phyloP scores from a whole-genome alignment of 768 basidiomycete species.

The Rhizopogon rudus region DNA sequence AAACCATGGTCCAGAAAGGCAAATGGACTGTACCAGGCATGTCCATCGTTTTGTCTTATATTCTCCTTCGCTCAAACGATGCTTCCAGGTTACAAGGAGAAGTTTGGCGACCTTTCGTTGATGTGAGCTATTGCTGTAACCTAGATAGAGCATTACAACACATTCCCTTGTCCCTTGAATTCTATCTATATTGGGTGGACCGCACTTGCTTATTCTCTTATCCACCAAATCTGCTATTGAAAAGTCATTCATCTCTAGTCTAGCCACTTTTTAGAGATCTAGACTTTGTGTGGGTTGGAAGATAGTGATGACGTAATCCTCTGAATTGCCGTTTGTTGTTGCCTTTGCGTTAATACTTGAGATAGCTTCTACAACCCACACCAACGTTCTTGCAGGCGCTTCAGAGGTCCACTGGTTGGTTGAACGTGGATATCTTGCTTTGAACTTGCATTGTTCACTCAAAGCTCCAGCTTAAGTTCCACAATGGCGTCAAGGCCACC shows the following conservation, averaged over 20 bases:
- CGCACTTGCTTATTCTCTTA: neutral
- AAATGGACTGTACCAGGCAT: constrained; percentile 96
- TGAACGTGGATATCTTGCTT: neutral
- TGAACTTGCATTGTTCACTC: neutral
- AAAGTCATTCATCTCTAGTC: too few relatives aligned
- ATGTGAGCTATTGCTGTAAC: constrained; percentile 51
- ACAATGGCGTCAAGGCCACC: constrained; percentile 34
- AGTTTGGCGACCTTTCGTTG: constrained; percentile 91
- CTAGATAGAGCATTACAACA: constrained; percentile 1
- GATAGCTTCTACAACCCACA: too few relatives aligned
- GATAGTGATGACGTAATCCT: too few relatives aligned
- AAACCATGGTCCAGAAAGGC: constrained; percentile 95
- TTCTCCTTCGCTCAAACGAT: neutral
- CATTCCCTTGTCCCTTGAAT: neutral
- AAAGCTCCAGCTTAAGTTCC: neutral
- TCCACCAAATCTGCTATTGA: neutral
- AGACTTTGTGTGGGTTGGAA: too few relatives aligned
- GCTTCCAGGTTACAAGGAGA: constrained; percentile 80
- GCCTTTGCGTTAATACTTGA: too few relatives aligned
- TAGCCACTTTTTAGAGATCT: too few relatives aligned
- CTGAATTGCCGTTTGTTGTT: too few relatives aligned
- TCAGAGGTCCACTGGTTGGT: constrained; percentile 1
- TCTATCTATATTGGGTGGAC: neutral
- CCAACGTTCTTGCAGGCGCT: neutral
- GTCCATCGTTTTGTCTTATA: constrained; percentile 8